Conservation (phyloP, 2,329 filamentous ascomycete species). For the Penicillium sp. region DNA sequence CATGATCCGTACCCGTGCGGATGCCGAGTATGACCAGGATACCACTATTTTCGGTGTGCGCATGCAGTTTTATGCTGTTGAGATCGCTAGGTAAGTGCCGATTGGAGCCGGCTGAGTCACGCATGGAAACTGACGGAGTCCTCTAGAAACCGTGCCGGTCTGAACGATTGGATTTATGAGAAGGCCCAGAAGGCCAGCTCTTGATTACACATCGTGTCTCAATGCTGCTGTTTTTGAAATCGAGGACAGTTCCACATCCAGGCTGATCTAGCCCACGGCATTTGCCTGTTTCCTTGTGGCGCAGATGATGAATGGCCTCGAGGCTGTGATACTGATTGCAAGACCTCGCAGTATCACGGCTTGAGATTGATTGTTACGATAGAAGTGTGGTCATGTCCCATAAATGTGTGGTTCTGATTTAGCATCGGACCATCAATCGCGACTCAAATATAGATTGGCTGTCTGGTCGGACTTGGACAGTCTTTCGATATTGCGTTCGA, state of each 20-base stretch:
- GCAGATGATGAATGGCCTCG: conserved; percentile 4
- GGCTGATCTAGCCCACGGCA: conserved; percentile 21
- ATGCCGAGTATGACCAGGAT: conserved; percentile 80
- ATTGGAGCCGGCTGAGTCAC: neutral
- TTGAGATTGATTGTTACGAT: neutral
- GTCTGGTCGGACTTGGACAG: neutral
- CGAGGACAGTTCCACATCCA: conserved; percentile 16
- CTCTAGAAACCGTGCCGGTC: conserved; percentile 71
- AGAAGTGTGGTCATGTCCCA: conserved; percentile 1
- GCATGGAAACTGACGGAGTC: conserved; percentile 12
- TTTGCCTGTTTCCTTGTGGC: conserved; percentile 7
- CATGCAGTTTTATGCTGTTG: conserved; percentile 82
- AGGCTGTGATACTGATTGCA: neutral
- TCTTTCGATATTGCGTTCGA: neutral
- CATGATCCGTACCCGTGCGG: conserved; percentile 76
- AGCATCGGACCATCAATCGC: conserved; percentile 5
- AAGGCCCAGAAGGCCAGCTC: conserved; percentile 54
- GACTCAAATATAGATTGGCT: conserved; percentile 5
- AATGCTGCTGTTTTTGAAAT: conserved; percentile 12
- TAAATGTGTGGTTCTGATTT: conserved; percentile 8
- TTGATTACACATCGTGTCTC: conserved; percentile 13
- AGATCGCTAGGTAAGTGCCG: conserved; percentile 63
- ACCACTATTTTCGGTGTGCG: conserved; percentile 87
- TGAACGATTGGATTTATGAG: conserved; percentile 98
- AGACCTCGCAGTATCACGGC: neutral